Evolutionary conservation across 1,284 basidiomycete species (phyloP), one percentile per base, ranked within the genome.

Genomic region (Malassezia japonica): DNA sequence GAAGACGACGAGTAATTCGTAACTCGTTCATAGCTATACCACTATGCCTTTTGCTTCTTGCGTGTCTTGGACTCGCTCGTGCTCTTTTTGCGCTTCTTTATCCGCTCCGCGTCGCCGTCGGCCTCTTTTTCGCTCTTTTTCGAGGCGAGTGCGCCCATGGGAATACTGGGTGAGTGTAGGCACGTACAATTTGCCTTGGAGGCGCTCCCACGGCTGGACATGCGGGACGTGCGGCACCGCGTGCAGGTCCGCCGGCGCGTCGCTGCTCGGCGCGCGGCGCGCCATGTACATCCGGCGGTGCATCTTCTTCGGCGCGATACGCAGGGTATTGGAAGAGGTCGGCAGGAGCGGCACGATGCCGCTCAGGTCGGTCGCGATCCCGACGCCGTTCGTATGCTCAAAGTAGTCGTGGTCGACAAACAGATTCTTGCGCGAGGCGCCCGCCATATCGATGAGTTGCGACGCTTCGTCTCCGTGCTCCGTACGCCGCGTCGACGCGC

Each of bases 391-490:
- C 8, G 49, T 49, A 10, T 56, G 13, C n/a, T 46, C 37, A 12
- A 54, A 52, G 18, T 48, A 43, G 36, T 55, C 41, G 21, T 29
- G 48, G 33, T 40, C 43, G 20, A 48, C 20, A 18, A 37, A 46
- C 16, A 39, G 43, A 32, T 48, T 34, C 8, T n/a, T n/a, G 4
- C 28, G 2, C 12, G 35, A 42, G 18, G 45, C 29, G 4, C 57
- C 60, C 1, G 64, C 61, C 61, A 65, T 65, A 3, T 56, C 50
- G 32, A 65, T 64, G 7, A 65, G 54, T 37, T 65, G 64, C 16
- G 64, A 61, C 16, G 56, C 47, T 6, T 50, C 55, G 23, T 38
- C 47, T 7, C 50, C 33, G 9, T 47, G 46, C 4, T 45, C 9
- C 9, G 23, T 27, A 6, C 53, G 57, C 18, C 46, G 55, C 7